Evolutionary conservation across 2,329 filamentous ascomycete species (phyloP).

Genomic region (Claviceps humidiphila): DNA sequence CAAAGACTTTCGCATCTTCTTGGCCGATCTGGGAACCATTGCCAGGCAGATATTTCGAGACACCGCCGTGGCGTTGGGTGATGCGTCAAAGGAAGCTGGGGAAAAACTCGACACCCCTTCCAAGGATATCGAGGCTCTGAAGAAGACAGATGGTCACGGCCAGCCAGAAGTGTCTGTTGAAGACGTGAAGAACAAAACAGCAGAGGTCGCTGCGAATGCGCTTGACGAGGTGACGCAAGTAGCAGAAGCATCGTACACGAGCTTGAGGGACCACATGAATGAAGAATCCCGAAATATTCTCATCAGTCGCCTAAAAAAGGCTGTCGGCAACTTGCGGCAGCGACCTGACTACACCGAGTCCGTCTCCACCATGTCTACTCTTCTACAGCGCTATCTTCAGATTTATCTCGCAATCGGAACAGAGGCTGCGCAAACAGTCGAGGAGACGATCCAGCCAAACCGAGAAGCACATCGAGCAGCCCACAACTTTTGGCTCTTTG

Average conservation of each 20-base stretch:
- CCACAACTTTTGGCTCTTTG: constrained; percentile 65
- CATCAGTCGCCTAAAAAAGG: constrained; percentile 61
- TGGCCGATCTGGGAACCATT: constrained; percentile 66
- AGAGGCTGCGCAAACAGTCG: constrained; percentile 50
- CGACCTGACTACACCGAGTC: constrained; percentile 76
- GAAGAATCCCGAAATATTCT: constrained; percentile 63
- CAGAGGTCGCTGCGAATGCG: constrained; percentile 33
- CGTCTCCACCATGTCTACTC: constrained; percentile 60
- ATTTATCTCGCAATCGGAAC: constrained; percentile 63
- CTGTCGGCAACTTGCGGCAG: constrained; percentile 59
- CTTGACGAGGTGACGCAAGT: constrained; percentile 2
- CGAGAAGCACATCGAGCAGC: constrained; percentile 61
- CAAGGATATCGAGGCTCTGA: constrained; percentile 37
- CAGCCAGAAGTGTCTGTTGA: constrained; percentile 38
- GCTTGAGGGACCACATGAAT: constrained; percentile 58
- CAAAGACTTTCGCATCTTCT: constrained; percentile 75
- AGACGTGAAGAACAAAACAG: constrained; percentile 47
- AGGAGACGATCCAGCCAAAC: constrained; percentile 62
- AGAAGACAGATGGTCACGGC: constrained; percentile 18
- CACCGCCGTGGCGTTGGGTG: constrained; percentile 66
- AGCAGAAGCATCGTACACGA: constrained; percentile 48
- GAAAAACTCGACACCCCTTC: constrained; percentile 59
- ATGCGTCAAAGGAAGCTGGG: constrained; percentile 60
- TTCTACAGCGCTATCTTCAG: constrained; percentile 67
- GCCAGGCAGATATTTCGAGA: constrained; percentile 78